Base-by-base conservation (phyloP, 805 yeast genomes). In the Cyberlindnera japonica region DNA sequence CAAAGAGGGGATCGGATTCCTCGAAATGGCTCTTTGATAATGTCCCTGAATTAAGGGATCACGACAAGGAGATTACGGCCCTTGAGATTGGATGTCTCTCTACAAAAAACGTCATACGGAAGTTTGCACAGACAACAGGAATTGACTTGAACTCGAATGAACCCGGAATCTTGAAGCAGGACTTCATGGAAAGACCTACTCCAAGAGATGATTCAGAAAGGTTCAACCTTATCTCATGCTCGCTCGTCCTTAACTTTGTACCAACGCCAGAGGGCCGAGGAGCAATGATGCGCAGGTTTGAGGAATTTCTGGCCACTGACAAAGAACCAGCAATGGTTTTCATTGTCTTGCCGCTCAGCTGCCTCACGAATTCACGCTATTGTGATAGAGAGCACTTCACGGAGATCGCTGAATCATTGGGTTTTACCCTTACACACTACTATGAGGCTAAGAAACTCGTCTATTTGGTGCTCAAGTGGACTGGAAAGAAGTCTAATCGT, bases 231-330 rank as follows among this genome's bases (percentile, higher is more conserved):
- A 67, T 91, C 1, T 86, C 95, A 7, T 83, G 95, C 47, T 87
- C 96, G 0, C 61, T 91, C 40, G 99, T 91, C 27, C 66, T 91
- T 12, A 91, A 91, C 57, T 91, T 86, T 62, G 96, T 91, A 1
- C 86, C 96, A 0, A 76, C 77, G 1, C 77, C 90, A 0, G 53
- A 52, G 8, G 74, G 64, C 12, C 64, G 99, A 38, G 97, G 97
- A 3, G 74, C 72, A 5, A 91, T 91, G 97, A 64, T 89, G 47
- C 54, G 55, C 25, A 58, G 83, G 40, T 74, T 87, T 9, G 63
- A 75, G 4, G 41, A 64, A 20, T 90, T 86, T 54, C 63, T 90
- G 27, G 62, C 61, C 4, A 68, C 38, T 19, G 41, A 44, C 1
- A 33, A 41, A 7, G 26, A 21, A 1, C 26, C 45, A 2, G 42